A percentile compares a stretch with the other conserved stretches of the same genome.
Conservation (phyloP, 1,284 basidiomycete genomes). For the Boletus sp. region DNA sequence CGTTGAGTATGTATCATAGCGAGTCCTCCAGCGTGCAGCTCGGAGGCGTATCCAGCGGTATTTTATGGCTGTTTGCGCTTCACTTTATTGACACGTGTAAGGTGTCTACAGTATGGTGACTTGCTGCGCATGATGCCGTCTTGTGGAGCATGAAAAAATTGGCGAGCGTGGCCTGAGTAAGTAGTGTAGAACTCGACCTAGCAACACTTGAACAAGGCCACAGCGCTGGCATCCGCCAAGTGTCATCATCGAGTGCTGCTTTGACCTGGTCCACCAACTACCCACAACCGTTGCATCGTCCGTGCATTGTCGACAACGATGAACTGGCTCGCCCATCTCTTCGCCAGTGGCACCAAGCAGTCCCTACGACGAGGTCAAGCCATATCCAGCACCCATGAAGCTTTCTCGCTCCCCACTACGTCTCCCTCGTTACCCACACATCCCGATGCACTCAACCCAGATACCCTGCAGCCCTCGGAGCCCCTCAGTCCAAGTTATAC, state of each 20-base stretch:
- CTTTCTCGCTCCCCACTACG: slow-evolving; percentile 71
- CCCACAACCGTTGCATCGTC: slow-evolving; percentile 3
- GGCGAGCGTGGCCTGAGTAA: background rate
- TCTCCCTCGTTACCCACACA: slow-evolving; percentile 55
- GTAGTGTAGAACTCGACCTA: background rate
- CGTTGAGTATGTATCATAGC: background rate
- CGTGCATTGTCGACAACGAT: slow-evolving; percentile 35
- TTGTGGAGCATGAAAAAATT: slow-evolving; percentile 22
- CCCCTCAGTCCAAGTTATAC: slow-evolving; percentile 53
- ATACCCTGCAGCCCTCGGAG: slow-evolving; percentile 48
- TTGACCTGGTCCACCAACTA: slow-evolving; percentile 12
- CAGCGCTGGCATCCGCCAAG: background rate
- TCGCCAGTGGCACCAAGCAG: slow-evolving; percentile 46
- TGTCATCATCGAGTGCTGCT: slow-evolving; percentile 6
- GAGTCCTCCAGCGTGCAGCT: background rate
- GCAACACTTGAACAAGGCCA: slow-evolving; percentile 5
- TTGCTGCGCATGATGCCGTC: slow-evolving; percentile 16
- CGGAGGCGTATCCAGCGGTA: slow-evolving; percentile 7
- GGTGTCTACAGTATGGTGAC: slow-evolving; percentile 7
- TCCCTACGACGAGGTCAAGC: slow-evolving; percentile 55
- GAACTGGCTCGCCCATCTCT: slow-evolving; percentile 69
- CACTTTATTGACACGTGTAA: slow-evolving; percentile 1
- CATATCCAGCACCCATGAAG: slow-evolving; percentile 69
- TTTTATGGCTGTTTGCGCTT: background rate
- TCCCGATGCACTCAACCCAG: slow-evolving; percentile 55